Percentiles rank a stretch among this genome's conserved stretches.
phyloP scores from a whole-genome alignment of 441 rosid genomes.

The Flueggea neowawraea region DNA sequence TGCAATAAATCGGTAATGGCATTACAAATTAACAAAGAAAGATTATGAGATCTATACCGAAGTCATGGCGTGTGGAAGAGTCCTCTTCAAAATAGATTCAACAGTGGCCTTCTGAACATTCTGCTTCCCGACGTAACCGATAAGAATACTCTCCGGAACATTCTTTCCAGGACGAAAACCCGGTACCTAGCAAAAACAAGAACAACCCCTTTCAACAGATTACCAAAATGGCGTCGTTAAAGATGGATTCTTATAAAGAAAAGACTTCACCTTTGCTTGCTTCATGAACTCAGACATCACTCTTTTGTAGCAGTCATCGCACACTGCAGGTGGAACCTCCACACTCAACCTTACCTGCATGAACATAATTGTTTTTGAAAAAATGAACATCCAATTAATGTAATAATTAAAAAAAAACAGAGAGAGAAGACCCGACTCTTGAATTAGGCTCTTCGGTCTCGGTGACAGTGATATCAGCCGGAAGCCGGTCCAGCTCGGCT shows the following conservation, averaged over 20 bases:
- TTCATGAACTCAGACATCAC: conserved; percentile 68
- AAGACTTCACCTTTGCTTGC: conserved; percentile 55
- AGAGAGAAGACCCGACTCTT: conserved; percentile 41
- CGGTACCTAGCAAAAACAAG: conserved; percentile 48
- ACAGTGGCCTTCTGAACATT: conserved; percentile 70
- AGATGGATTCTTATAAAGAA: no score
- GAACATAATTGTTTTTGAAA: background rate
- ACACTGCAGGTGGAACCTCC: conserved; percentile 67
- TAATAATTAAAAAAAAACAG: background rate
- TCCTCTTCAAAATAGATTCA: conserved; percentile 88
- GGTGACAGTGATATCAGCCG: conserved; percentile 59
- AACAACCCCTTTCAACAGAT: background rate
- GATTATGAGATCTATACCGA: conserved; percentile 32
- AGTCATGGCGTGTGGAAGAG: conserved; percentile 94
- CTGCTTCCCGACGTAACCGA: conserved; percentile 68
- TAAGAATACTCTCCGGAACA: conserved; percentile 72
- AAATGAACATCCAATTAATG: background rate
- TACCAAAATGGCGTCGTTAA: no score
- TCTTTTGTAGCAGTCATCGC: conserved; percentile 74
- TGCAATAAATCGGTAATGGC: background rate
- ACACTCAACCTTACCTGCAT: conserved; percentile 68
- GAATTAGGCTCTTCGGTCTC: conserved; percentile 68
- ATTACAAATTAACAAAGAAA: background rate
- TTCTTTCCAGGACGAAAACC: conserved; percentile 83
- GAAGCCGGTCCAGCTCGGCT: conserved; percentile 54